Percentiles rank a stretch among this genome's conserved stretches.
phyloP scores from a whole-genome alignment of 75 land plant species.

The Gnetum montanum region DNA sequence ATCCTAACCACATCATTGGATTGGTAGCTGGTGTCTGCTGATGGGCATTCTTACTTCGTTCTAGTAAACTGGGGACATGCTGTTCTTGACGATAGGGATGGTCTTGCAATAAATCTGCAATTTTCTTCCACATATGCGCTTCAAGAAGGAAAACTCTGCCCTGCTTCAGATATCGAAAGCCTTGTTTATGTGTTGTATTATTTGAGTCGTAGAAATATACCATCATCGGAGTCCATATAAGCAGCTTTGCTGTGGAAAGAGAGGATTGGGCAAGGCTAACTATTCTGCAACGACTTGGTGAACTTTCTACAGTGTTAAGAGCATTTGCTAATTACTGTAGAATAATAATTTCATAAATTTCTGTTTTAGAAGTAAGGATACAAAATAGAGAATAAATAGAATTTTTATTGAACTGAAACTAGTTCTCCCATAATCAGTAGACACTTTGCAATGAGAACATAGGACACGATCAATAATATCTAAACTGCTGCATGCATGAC shows the following conservation, averaged over 20 bases:
- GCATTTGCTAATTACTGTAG: conserved; percentile 57
- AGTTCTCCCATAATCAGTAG: too few relatives aligned
- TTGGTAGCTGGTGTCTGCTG: conserved; percentile 43
- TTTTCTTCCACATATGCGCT: conserved; percentile 66
- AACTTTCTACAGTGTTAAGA: conserved; percentile 40
- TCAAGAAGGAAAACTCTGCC: conserved; percentile 42
- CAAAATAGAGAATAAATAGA: too few relatives aligned
- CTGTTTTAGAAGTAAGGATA: too few relatives aligned
- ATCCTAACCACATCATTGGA: conserved; percentile 69
- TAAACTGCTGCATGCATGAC: not conserved
- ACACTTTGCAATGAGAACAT: too few relatives aligned
- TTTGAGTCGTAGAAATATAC: conserved; percentile 30
- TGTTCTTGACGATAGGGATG: conserved; percentile 82
- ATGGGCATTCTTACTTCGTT: conserved; percentile 34
- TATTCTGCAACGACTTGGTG: conserved; percentile 36
- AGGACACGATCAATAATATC: not conserved
- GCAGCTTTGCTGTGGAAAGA: conserved; percentile 43
- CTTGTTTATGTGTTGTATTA: conserved; percentile 32
- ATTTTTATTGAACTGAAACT: too few relatives aligned
- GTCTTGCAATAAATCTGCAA: conserved; percentile 64
- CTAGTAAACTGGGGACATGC: conserved; percentile 83
- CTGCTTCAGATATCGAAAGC: conserved; percentile 48
- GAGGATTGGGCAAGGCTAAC: conserved; percentile 34
- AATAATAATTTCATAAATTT: too few relatives aligned
- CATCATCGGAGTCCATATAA: conserved; percentile 28